A percentile compares a stretch with the other conserved stretches of the same genome.
These are phyloP conservation scores for Leptomonas pyrrhocoris DNA, from an alignment of 208 protist genomes.

Conservation along the genomic window DNA sequence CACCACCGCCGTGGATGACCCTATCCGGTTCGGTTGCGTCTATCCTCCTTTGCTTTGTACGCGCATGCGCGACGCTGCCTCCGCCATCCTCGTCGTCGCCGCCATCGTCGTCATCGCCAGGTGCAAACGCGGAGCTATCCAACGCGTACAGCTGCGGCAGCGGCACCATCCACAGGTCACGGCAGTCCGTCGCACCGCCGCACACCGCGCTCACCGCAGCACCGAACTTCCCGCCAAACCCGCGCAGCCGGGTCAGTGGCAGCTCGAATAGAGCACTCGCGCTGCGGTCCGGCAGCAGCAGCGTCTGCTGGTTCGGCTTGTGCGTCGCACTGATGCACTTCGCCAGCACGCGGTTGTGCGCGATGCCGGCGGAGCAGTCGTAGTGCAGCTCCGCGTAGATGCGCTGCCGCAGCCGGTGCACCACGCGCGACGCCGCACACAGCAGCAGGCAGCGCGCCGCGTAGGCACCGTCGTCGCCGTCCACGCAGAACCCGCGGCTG, in stretches of 20 bases:
- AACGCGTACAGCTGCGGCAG: constrained; percentile 23
- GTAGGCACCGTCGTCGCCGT: constrained; percentile 27
- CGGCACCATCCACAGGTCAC: constrained; percentile 63
- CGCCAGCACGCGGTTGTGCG: constrained; percentile 82
- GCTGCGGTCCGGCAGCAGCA: constrained; percentile 65
- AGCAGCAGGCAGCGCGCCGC: constrained; percentile 55
- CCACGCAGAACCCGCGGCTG: constrained; percentile 39
- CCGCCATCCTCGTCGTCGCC: constrained; percentile 18
- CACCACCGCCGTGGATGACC: not conserved
- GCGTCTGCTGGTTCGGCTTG: constrained; percentile 88
- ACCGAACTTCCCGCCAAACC: constrained; percentile 86
- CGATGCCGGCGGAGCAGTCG: constrained; percentile 87
- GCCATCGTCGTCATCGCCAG: constrained; percentile 16
- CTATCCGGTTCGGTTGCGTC: too few relatives aligned
- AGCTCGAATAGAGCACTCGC: constrained; percentile 65
- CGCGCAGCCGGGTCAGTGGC: constrained; percentile 57
- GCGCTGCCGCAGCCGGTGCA: constrained; percentile 53
- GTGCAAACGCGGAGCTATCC: not conserved
- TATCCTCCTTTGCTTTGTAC: not conserved
- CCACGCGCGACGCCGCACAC: constrained; percentile 67
- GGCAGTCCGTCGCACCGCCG: constrained; percentile 41
- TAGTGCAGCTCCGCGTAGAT: constrained; percentile 76
- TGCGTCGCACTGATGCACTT: constrained; percentile 81
- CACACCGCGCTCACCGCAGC: constrained; percentile 43
- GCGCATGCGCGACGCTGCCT: not conserved